Evolutionary conservation across 192 early-diverging fungal genomes (phyloP).

Genomic region (Ambispora gerdemannii): DNA sequence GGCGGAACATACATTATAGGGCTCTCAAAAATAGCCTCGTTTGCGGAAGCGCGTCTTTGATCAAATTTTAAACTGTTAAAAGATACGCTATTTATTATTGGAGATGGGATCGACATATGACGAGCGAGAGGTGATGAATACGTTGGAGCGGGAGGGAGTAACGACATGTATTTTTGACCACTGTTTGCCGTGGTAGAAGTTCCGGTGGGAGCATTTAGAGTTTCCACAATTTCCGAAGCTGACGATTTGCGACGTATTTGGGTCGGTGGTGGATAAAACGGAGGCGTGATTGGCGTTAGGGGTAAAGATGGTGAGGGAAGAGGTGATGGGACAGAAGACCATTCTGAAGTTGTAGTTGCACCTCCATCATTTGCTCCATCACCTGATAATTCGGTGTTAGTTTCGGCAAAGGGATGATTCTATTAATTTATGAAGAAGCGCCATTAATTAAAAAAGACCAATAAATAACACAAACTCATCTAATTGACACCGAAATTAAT

Average conservation of each 20-base stretch:
- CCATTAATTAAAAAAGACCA: not conserved
- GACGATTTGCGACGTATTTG: conserved; percentile 4
- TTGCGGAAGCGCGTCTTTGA: conserved; percentile 27
- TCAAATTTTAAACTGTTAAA: not conserved
- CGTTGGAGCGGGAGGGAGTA: conserved; percentile 1
- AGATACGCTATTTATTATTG: not conserved
- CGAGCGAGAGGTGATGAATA: conserved; percentile 20
- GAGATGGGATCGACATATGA: conserved; percentile 4
- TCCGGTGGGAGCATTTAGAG: not conserved
- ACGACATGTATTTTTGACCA: not conserved
- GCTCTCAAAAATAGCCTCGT: conserved; percentile 28
- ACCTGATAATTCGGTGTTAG: conserved; percentile 12
- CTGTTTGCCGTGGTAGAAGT: not conserved
- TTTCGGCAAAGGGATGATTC: conserved; percentile 17
- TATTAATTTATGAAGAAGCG: not conserved
- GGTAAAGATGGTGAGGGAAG: conserved; percentile 27
- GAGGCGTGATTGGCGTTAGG: conserved; percentile 19
- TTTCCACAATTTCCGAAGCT: not conserved
- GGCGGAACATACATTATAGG: conserved; percentile 14
- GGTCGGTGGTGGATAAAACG: not conserved
- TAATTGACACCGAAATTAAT: too few relatives aligned
- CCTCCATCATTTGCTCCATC: conserved; percentile 9
- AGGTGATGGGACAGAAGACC: conserved; percentile 24
- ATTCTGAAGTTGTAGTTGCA: conserved; percentile 22
- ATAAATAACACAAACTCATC: not conserved